A percentile compares a stretch with the other conserved stretches of the same genome.
These are phyloP conservation scores for Cordyceps cateniannulata DNA, from an alignment of 2,329 filamentous ascomycete species.

Conservation along the genomic window DNA sequence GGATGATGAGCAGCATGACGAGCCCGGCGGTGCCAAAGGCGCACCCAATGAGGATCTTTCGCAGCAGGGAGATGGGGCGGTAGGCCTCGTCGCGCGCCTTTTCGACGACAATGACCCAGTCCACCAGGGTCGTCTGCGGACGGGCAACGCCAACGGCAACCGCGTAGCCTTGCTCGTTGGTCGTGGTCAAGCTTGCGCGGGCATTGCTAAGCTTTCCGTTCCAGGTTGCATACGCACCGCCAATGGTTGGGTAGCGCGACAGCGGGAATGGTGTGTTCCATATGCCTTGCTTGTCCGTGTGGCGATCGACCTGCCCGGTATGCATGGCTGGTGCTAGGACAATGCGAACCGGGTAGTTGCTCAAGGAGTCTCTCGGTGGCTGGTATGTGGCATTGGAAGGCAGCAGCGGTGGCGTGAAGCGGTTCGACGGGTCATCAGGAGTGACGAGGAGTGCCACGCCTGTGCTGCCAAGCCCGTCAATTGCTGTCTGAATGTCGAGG, in stretches of 20 bases:
- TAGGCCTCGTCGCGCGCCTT: constrained; percentile 69
- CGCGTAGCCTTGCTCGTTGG: constrained; percentile 61
- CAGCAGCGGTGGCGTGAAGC: constrained; percentile 41
- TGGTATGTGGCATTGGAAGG: constrained; percentile 41
- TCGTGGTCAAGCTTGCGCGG: constrained; percentile 59
- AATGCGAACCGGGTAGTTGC: constrained; percentile 46
- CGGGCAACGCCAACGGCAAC: constrained; percentile 80
- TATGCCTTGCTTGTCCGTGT: constrained; percentile 31
- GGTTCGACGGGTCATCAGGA: constrained; percentile 59
- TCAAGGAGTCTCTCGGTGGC: constrained; percentile 33
- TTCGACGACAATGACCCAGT: constrained; percentile 81
- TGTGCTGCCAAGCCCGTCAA: constrained; percentile 63
- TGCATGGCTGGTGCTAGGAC: constrained; percentile 49
- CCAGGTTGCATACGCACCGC: constrained; percentile 50
- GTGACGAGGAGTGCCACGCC: constrained; percentile 67
- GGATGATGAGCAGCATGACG: constrained; percentile 65
- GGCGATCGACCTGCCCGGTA: constrained; percentile 38
- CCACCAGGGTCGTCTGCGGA: constrained; percentile 59
- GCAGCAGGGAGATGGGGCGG: constrained; percentile 65
- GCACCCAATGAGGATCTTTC: constrained; percentile 73
- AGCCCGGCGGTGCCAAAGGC: constrained; percentile 77
- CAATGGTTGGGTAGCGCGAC: constrained; percentile 54
- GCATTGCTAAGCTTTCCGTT: constrained; percentile 54
- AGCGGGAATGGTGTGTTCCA: constrained; percentile 52
- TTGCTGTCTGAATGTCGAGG: constrained; percentile 52